Conservation (phyloP, 2,329 filamentous ascomycete species). For the Claviceps pusilla region DNA sequence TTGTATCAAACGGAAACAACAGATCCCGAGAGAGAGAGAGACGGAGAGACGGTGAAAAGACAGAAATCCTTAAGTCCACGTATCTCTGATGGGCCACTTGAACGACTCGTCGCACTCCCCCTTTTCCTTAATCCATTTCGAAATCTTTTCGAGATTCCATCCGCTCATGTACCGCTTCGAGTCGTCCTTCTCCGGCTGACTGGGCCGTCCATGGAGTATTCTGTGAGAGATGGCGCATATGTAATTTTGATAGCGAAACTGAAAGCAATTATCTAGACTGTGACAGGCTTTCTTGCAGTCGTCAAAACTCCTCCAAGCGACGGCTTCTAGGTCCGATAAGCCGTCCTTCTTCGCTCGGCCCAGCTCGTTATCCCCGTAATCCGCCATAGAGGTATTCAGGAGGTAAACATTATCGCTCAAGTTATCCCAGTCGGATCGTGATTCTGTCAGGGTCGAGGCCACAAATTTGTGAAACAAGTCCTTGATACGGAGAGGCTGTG, state of each 20-base stretch:
- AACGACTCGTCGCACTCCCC: conserved; percentile 16
- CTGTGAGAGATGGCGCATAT: conserved; percentile 21
- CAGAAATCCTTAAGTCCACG: too few relatives aligned
- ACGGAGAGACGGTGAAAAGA: conserved; percentile 2
- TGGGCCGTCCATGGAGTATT: conserved; percentile 26
- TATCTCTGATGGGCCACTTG: conserved; percentile 1
- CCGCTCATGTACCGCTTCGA: conserved; percentile 16
- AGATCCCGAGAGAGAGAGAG: too few relatives aligned
- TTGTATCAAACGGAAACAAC: too few relatives aligned
- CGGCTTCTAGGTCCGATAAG: conserved; percentile 22
- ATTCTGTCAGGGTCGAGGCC: conserved; percentile 21
- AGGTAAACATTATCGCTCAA: conserved; percentile 30
- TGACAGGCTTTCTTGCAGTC: conserved; percentile 31
- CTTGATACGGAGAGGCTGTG: conserved; percentile 24
- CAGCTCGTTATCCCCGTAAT: conserved; percentile 19
- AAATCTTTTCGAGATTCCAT: conserved; percentile 10
- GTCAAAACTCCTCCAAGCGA: conserved; percentile 27
- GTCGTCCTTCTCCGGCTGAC: conserved; percentile 14
- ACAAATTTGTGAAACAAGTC: conserved; percentile 35
- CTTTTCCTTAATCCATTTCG: conserved; percentile 24
- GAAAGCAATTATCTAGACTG: conserved; percentile 22
- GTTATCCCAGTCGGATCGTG: conserved; percentile 39
- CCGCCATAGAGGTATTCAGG: conserved; percentile 16
- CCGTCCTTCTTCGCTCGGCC: conserved; percentile 18
- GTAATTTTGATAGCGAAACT: conserved; percentile 25